phyloP scores from a whole-genome alignment of 768 basidiomycete species.

The Tulasnella calospora region DNA sequence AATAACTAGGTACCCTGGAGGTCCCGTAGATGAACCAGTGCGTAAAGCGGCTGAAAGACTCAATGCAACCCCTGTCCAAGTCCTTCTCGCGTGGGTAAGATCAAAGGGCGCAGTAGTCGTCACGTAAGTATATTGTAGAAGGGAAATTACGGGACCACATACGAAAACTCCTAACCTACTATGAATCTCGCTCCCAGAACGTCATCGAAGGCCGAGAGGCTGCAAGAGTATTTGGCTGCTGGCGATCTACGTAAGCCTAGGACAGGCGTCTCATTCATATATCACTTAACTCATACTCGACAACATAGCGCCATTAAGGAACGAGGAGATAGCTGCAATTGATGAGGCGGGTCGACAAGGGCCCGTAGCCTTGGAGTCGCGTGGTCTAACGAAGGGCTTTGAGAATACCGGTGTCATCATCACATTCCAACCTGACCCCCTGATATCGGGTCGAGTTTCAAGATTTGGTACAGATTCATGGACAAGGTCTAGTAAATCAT shows the following conservation, averaged over 20 bases:
- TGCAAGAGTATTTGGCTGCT: conserved; percentile 63
- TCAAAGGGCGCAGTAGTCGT: conserved; percentile 63
- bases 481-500: neutral
- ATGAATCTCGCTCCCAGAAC: conserved; percentile 42
- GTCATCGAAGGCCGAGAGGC: conserved; percentile 53
- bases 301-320: conserved; percentile 40
- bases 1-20: conserved; percentile 54
- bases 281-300: neutral
- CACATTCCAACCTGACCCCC: neutral
- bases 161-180: neutral
- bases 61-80: conserved; percentile 57
- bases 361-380: neutral
- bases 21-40: conserved; percentile 58
- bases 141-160: neutral
- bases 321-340: conserved; percentile 57
- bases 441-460: neutral
- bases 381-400: neutral
- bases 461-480: neutral
- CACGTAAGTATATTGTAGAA: conserved; percentile 45
- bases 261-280: too few species aligned
- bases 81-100: conserved; percentile 64
- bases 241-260: conserved; percentile 45
- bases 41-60: conserved; percentile 49
- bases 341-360: conserved; percentile 52
- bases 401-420: neutral